phyloP scores from a whole-genome alignment of 495 filamentous ascomycete species.

The Lophium mytilinum region DNA sequence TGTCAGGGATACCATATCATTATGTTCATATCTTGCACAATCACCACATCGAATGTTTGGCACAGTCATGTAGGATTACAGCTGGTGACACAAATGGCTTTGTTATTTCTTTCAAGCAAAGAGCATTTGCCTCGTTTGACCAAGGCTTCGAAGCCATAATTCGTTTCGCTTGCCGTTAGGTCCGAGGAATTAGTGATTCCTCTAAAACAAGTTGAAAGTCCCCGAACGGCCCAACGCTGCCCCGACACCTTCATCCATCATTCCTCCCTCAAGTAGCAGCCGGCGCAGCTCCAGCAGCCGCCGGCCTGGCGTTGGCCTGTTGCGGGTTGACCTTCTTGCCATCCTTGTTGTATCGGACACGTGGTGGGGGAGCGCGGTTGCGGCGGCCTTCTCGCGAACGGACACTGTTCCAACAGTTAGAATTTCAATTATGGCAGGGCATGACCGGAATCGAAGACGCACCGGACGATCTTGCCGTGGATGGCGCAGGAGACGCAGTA shows the following conservation, averaged over 20 bases:
- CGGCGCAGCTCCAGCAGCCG: slow-evolving; percentile 38
- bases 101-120: slow-evolving; percentile 13
- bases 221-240: slow-evolving; percentile 19
- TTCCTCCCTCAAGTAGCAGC: slow-evolving; percentile 30
- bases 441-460: slow-evolving; percentile 37
- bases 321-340: slow-evolving; percentile 99
- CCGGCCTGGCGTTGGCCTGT: slow-evolving; percentile 49
- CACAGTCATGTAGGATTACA: no score
- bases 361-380: slow-evolving; percentile 95
- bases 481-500: slow-evolving; percentile 99
- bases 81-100: slow-evolving; percentile 9
- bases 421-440: slow-evolving; percentile 2
- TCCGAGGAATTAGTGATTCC: slow-evolving; percentile 18
- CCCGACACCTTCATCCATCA: slow-evolving; percentile 17
- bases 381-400: slow-evolving; percentile 94
- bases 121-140: slow-evolving; percentile 3
- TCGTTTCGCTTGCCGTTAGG: slow-evolving; percentile 8
- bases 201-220: slow-evolving; percentile 22
- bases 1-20: not conserved
- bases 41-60: not conserved
- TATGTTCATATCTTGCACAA: slow-evolving; percentile 1
- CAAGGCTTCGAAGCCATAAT: slow-evolving; percentile 10
- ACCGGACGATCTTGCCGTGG: slow-evolving; percentile 99
- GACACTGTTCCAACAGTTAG: slow-evolving; percentile 55
- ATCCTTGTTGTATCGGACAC: slow-evolving; percentile 99